These are phyloP conservation scores for Chaetomium strumarium DNA, from an alignment of 2,329 filamentous ascomycete genomes.

Conservation along the genomic window DNA sequence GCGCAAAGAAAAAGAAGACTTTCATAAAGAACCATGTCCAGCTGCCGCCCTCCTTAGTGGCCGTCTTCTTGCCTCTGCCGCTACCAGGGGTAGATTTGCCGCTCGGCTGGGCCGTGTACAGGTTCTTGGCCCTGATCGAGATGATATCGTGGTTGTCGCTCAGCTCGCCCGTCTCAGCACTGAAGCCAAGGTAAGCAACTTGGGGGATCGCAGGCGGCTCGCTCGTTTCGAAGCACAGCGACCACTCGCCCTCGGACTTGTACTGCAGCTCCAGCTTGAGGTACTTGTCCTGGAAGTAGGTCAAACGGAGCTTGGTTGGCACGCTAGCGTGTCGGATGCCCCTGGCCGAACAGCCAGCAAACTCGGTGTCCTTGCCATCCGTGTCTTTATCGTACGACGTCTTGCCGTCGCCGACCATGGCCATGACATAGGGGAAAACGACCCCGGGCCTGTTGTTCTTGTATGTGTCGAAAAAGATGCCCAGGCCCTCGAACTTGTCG, in stretches of 20 bases:
- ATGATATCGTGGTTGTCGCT: constrained; percentile 98
- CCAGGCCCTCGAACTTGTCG: constrained; percentile 89
- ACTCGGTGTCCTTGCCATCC: constrained; percentile 87
- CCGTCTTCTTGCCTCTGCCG: constrained; percentile 29
- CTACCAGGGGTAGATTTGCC: constrained; percentile 36
- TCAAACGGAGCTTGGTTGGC: constrained; percentile 80
- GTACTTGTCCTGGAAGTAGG: constrained; percentile 94
- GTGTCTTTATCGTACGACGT: constrained; percentile 87
- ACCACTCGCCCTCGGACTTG: constrained; percentile 85
- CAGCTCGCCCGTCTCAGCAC: constrained; percentile 89
- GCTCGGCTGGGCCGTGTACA: constrained; percentile 61
- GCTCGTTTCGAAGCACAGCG: constrained; percentile 74
- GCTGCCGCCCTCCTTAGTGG: constrained; percentile 42
- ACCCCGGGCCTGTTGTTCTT: constrained; percentile 97
- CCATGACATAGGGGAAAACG: constrained; percentile 97
- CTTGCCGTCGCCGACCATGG: constrained; percentile 90
- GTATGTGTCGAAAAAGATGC: constrained; percentile 96
- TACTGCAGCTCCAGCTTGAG: constrained; percentile 90
- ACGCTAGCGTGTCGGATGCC: constrained; percentile 75
- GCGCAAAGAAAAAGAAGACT: constrained; percentile 67
- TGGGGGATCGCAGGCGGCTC: constrained; percentile 70
- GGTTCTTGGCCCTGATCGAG: constrained; percentile 75
- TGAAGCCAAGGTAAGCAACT: constrained; percentile 69
- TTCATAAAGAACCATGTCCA: constrained; percentile 70
- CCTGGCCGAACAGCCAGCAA: constrained; percentile 90